A percentile compares a stretch with the other conserved stretches of the same genome.
Conservation (phyloP, 192 early-diverging fungal genomes). For the Coemansia sp. region DNA sequence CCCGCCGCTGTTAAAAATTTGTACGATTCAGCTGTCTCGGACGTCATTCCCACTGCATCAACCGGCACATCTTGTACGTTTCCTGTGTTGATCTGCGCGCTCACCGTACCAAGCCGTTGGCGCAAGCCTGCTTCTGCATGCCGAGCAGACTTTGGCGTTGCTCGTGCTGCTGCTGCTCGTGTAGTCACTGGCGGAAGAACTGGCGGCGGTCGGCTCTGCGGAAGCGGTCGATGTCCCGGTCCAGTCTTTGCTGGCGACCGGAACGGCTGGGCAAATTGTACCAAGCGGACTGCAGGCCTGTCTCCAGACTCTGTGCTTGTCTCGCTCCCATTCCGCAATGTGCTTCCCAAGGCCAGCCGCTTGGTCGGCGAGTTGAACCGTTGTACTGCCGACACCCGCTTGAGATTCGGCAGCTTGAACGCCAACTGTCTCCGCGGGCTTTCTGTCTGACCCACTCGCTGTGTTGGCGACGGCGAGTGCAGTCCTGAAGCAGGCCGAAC, state of each 20-base stretch:
- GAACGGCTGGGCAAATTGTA: too few species aligned
- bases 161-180: background rate
- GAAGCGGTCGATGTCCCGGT: background rate
- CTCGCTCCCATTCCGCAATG: too few species aligned
- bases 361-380: slow-evolving; percentile 44
- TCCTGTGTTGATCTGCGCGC: slow-evolving; percentile 1
- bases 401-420: slow-evolving; percentile 34
- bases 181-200: slow-evolving; percentile 24
- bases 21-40: slow-evolving; percentile 13
- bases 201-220: slow-evolving; percentile 10
- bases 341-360: slow-evolving; percentile 8
- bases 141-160: background rate
- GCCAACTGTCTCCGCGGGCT: slow-evolving; percentile 9
- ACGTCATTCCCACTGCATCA: slow-evolving; percentile 20
- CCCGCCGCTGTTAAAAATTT: background rate
- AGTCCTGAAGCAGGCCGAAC: background rate
- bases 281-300: too few species aligned
- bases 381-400: slow-evolving; percentile 13
- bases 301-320: too few species aligned
- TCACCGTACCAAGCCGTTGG: slow-evolving; percentile 6
- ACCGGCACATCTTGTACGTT: slow-evolving; percentile 10
- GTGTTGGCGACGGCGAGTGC: background rate
- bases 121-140: background rate
- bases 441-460: too few species aligned
- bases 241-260: background rate